phyloP scores from a whole-genome alignment of 768 basidiomycete genomes.

The Boletus insuetus region DNA sequence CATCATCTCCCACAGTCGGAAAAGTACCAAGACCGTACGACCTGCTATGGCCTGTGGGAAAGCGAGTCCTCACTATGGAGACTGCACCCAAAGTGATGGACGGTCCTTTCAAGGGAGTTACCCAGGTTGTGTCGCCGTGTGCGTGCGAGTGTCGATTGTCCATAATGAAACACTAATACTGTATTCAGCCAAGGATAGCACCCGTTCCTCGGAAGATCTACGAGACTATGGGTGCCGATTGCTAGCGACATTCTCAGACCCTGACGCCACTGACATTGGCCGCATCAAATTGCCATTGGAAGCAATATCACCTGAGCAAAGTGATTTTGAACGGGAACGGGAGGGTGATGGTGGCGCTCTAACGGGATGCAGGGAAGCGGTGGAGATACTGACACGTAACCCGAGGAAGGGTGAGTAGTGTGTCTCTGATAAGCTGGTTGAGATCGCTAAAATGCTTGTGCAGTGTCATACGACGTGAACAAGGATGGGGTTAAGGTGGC shows the following conservation, averaged over 20 bases:
- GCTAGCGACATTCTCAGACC: conserved; percentile 44
- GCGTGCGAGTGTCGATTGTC: conserved; percentile 1
- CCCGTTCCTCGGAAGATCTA: conserved; percentile 43
- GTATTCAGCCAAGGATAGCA: conserved; percentile 11
- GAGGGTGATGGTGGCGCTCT: conserved; percentile 44
- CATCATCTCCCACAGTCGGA: conserved; percentile 39
- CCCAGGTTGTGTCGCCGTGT: conserved; percentile 11
- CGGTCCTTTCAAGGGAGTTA: conserved; percentile 10
- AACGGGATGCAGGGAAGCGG: conserved; percentile 75
- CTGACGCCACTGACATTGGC: conserved; percentile 20
- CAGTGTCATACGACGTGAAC: conserved; percentile 93
- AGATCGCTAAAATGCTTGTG: neutral
- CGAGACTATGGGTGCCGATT: conserved; percentile 52
- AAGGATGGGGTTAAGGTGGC: conserved; percentile 92
- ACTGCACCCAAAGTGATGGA: conserved; percentile 26
- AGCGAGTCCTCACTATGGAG: conserved; percentile 33
- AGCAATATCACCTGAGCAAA: conserved; percentile 18
- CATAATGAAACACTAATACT: neutral
- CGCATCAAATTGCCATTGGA: conserved; percentile 28
- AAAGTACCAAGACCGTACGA: conserved; percentile 69
- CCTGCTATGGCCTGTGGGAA: conserved; percentile 73
- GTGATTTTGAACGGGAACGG: conserved; percentile 30
- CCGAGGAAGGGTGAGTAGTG: conserved; percentile 73
- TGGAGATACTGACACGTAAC: conserved; percentile 87
- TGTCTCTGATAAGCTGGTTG: too few relatives aligned